Evolutionary conservation across 225 moss, liverwort and hornwort genomes (phyloP).

Genomic region (Sphagnum contortum): DNA sequence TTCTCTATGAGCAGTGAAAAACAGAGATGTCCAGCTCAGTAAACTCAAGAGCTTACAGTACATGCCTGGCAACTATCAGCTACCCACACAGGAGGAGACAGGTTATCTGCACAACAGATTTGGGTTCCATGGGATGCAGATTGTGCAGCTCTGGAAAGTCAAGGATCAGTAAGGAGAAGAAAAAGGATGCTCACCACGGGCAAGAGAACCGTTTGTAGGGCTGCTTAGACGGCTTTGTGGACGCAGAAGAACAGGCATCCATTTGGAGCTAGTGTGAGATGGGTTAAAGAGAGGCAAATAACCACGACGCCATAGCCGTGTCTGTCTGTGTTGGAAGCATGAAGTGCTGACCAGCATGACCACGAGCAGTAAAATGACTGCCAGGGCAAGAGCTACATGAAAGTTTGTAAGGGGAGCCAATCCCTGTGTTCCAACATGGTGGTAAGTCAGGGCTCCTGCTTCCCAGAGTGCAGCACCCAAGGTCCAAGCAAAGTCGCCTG

Average conservation of each 20-base stretch:
- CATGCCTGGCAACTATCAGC: too few relatives aligned
- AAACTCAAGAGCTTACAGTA: too few relatives aligned
- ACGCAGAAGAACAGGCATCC: conserved; percentile 41
- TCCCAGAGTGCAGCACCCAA: conserved; percentile 96
- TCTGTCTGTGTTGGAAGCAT: too few relatives aligned
- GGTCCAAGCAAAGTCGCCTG: conserved; percentile 97
- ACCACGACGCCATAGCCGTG: conserved; percentile 1
- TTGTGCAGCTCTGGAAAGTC: neutral
- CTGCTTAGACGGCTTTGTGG: conserved; percentile 19
- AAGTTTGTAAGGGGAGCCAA: conserved; percentile 22
- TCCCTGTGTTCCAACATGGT: conserved; percentile 21
- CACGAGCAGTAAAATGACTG: conserved; percentile 34
- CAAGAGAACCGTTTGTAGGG: neutral
- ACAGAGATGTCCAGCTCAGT: neutral
- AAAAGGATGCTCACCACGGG: conserved; percentile 28
- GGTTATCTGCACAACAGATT: too few relatives aligned
- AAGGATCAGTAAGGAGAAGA: neutral
- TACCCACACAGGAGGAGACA: too few relatives aligned
- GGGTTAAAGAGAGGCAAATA: conserved; percentile 51
- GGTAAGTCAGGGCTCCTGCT: conserved; percentile 74
- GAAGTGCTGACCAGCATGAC: conserved; percentile 2
- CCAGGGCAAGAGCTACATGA: conserved; percentile 18
- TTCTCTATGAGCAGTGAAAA: neutral
- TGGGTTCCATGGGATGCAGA: too few relatives aligned
- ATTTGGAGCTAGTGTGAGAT: conserved; percentile 19